Base-by-base conservation (phyloP, 1,284 basidiomycete genomes). In the Malassezia psittaci region DNA sequence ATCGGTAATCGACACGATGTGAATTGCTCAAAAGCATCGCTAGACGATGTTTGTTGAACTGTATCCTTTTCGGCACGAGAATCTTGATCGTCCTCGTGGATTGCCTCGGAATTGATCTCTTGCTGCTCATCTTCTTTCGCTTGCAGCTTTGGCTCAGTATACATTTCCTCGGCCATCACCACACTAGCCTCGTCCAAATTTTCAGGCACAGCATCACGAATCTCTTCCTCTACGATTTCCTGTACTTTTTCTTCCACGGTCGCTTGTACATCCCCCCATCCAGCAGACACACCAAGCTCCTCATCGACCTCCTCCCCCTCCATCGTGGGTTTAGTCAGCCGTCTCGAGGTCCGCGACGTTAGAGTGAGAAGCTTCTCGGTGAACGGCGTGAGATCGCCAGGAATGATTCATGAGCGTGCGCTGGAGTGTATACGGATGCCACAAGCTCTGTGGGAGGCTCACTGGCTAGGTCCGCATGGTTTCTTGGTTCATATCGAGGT, bases 351-450 rank as follows among this genome's bases (percentile, higher is more conserved):
- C 13, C 16, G 8, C 39, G 39, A 10, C 38, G 38, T 3, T 39
- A 39, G 8, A 15, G 40, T 42, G 19, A 39, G 38, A n/a, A 39
- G n/a, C 38, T 39, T 8, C 4, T n/a, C 8, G 38, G 19, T 19
- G 38, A n/a, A n/a, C 38, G 38, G 38, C 41, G 24, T 29, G 24
- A 29, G 24, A 29, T 29, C 24, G 24, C 24, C 7, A 29, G 24
- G 24, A 7, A 29, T 29, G 24, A 29, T 29, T 6, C 2, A 42
- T 42, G 41, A 29, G 24, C 24, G 24, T 7, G 24, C 43, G 45
- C 16, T 19, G 21, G 54, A 51, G 16, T 51, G 49, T 38, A 4
- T 57, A 15, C 54, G 54, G 19, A 57, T 43, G 50, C 54, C 54
- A 1, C 37, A 21, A 7, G 54, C 54, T 8, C 43, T 57, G 7